These are phyloP conservation scores for Dalbergia cochinchinensis DNA, from an alignment of 306 rosid species.

Conservation along the genomic window DNA sequence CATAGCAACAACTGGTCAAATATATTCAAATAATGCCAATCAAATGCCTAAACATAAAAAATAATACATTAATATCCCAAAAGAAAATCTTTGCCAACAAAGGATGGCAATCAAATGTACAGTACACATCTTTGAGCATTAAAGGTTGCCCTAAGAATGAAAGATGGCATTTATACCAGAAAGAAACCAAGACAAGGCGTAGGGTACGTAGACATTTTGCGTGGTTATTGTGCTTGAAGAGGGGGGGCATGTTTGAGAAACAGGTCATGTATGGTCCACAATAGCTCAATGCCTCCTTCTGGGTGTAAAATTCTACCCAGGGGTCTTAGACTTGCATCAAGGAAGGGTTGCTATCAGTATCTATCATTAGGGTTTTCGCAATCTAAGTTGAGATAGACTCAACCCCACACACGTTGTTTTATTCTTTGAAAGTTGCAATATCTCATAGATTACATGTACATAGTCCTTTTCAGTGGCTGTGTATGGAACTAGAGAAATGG, in stretches of 20 bases:
- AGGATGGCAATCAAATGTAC: slow-evolving; percentile 49
- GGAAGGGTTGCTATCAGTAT: slow-evolving; percentile 73
- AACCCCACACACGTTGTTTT: slow-evolving; percentile 66
- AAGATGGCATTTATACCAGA: slow-evolving; percentile 53
- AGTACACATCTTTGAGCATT: slow-evolving; percentile 49
- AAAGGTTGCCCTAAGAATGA: slow-evolving; percentile 57
- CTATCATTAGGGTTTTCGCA: slow-evolving; percentile 67
- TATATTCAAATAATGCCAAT: slow-evolving; percentile 38
- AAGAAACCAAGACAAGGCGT: slow-evolving; percentile 53
- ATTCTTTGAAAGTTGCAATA: slow-evolving; percentile 55
- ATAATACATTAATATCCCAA: neutral
- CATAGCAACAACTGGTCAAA: slow-evolving; percentile 25
- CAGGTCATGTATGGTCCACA: slow-evolving; percentile 61
- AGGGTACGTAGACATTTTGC: slow-evolving; percentile 56
- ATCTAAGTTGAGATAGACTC: slow-evolving; percentile 65
- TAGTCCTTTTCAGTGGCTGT: slow-evolving; percentile 58
- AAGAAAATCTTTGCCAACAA: slow-evolving; percentile 39
- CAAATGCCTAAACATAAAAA: slow-evolving; percentile 18
- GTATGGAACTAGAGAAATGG: slow-evolving; percentile 5
- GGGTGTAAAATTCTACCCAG: slow-evolving; percentile 60
- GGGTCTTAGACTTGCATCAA: slow-evolving; percentile 70
- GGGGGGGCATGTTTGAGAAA: slow-evolving; percentile 43
- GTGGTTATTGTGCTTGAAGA: slow-evolving; percentile 52
- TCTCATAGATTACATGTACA: slow-evolving; percentile 57
- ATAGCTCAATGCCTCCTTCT: slow-evolving; percentile 51